Base-by-base conservation (phyloP, 768 basidiomycete species). In the Boletellus sp. region DNA sequence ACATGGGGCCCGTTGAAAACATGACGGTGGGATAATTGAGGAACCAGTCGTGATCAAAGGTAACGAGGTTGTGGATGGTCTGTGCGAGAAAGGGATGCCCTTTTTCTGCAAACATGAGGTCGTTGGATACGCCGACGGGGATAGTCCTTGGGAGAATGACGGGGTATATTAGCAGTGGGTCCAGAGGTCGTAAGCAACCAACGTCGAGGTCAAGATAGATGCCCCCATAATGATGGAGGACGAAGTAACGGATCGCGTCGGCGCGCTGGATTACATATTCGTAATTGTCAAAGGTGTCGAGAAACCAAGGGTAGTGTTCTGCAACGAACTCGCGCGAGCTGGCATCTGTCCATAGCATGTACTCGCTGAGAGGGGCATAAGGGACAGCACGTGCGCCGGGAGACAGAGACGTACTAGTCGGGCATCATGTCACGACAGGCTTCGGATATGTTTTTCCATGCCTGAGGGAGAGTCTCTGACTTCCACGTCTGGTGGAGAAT, bases 1-100 rank as follows among this genome's bases (percentile, higher is more conserved):
- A 99, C 96, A 99, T 99, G 61, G 96, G 96, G 1, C 95, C 95
- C 0, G 96, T 99, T 46, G 93, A 93, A 72, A 99, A 99, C 96
- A 99, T 99, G 74, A 99, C 96, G 23, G 96, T 99, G 28, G 96
- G 96, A 60, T 99, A 99, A 70, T 98, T 96, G 64, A 94, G 82
- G 47, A 96, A 68, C 85, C 91, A 99, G 45, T 83, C 81, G 67
- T 95, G 91, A 72, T 98, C 91, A 65, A 95, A 99, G 19, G 85
- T 84, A 61, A 83, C 77, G 52, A 97, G 81, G 66, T 88, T 91
- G 72, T 94, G 88, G 56, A 97, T 94, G 43, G 91, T 90, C 70
- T 94, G 90, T 34, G 86, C 85, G 73, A 98, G 78, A 74, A 99
- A 90, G 1, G 92, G 87, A 56, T 94, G 91, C 1, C 74, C 74